phyloP scores from a whole-genome alignment of 495 filamentous ascomycete genomes.

The Chaetomium tenue region DNA sequence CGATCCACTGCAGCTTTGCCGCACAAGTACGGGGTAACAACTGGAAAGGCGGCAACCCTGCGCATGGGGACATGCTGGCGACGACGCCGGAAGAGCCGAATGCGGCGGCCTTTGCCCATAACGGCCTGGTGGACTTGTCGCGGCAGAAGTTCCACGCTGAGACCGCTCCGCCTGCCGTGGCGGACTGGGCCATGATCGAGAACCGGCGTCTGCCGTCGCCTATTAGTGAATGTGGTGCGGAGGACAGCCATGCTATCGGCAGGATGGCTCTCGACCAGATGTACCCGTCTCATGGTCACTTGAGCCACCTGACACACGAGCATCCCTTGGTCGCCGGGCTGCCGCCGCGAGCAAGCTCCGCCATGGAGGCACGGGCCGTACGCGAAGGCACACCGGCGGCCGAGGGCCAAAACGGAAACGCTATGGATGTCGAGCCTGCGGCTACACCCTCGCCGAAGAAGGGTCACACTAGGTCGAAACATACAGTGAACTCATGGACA shows the following conservation, averaged over 20 bases:
- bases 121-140: constrained; percentile 32
- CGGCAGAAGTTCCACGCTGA: constrained; percentile 34
- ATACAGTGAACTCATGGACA: constrained; percentile 51
- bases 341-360: constrained; percentile 25
- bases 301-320: constrained; percentile 41
- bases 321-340: constrained; percentile 35
- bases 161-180: constrained; percentile 33
- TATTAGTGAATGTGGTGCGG: constrained; percentile 64
- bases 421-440: constrained; percentile 35
- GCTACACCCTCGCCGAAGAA: constrained; percentile 41
- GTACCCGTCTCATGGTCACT: constrained; percentile 25
- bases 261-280: constrained; percentile 42
- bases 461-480: constrained; percentile 47
- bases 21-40: constrained; percentile 47
- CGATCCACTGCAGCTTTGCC: constrained; percentile 52
- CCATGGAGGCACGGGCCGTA: constrained; percentile 15
- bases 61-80: constrained; percentile 32
- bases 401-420: constrained; percentile 13
- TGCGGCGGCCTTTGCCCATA: constrained; percentile 37
- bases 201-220: constrained; percentile 65
- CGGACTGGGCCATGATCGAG: constrained; percentile 49
- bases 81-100: constrained; percentile 44
- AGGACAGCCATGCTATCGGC: constrained; percentile 40
- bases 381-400: constrained; percentile 11
- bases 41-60: constrained; percentile 31